Base-by-base conservation (phyloP, 345 rosid genomes). In the Citrus glauca region DNA sequence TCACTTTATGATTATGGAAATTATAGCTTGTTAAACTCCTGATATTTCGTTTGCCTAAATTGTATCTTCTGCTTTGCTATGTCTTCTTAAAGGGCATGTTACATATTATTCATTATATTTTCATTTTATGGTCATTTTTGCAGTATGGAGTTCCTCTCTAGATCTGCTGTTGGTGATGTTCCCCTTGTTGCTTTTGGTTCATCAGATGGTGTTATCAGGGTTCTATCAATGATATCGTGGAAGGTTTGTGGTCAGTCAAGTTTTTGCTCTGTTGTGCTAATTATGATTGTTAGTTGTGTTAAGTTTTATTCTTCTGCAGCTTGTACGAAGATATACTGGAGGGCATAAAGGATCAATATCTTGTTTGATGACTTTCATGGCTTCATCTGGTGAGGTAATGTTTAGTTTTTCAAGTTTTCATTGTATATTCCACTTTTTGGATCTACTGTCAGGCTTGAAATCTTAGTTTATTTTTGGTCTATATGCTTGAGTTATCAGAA, bases 211-310 rank as follows among this genome's bases (percentile, higher is more conserved):
- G 94, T 96, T 76, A 94, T 96, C 68, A 91, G 99, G 84, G 99
- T 96, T 85, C 97, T 96, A 82, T 96, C 99, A 77, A 96, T 96
- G 98, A 94, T 94, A 84, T 88, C 98, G 57, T 96, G 99, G 99
- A 96, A 89, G 99, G 99, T 96, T 78, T 80, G 92, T 56, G 64
- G 24, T 38, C 74, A 76, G 14, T 68, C 62, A 73, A 78, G 38
- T 59, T 72, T 42, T 42, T 76, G 28, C 33, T 38, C 56, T 66
- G 48, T 76, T 53, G 63, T 79, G 73, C 72, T 83, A 28, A 37
- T 69, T 57, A 62, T 76, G 78, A 56, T 55, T 71, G 50, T 74
- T 67, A 16, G 42, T 66, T 65, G 42, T 67, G 77, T 45, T 78
- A 64, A 63, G 71, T 61, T 64, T 81, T 81, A 56, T 82, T 78